Percentiles rank a stretch among this genome's conserved stretches.
These are phyloP conservation scores for Lodderomyces jiufengensis DNA, from an alignment of 1,139 yeast genomes.

Conservation along the genomic window DNA sequence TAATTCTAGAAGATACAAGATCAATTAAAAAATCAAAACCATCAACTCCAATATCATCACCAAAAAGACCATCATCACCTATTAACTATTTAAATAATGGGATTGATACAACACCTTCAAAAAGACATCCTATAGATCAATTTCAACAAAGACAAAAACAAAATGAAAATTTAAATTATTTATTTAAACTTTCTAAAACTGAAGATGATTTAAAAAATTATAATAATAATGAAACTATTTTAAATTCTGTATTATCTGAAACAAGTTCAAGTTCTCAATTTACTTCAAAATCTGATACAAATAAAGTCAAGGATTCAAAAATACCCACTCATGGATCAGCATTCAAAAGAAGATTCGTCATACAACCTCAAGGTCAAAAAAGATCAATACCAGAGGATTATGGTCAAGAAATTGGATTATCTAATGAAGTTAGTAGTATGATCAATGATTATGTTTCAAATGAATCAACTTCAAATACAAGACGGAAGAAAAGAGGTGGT, in stretches of 20 bases:
- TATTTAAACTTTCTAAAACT: conserved; percentile 64
- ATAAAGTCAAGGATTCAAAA: conserved; percentile 22
- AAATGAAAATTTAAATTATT: conserved; percentile 20
- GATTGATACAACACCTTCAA: conserved; percentile 15
- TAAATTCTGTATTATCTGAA: conserved; percentile 14
- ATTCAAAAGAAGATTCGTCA: conserved; percentile 2
- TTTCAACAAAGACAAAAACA: conserved; percentile 7
- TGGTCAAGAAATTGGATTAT: conserved; percentile 43
- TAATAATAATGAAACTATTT: conserved; percentile 18
- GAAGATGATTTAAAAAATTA: conserved; percentile 30
- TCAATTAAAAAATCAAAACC: conserved; percentile 45
- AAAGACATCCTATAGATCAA: conserved; percentile 3
- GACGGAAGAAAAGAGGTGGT: conserved; percentile 9
- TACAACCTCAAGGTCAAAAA: conserved; percentile 2
- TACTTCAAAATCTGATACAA: conserved; percentile 5
- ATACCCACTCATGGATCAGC: conserved; percentile 29
- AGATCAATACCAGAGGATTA: neutral
- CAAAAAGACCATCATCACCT: conserved; percentile 16
- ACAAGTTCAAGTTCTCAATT: conserved; percentile 11
- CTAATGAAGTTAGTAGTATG: conserved; percentile 68
- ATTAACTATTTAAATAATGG: conserved; percentile 10
- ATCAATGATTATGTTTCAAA: conserved; percentile 49
- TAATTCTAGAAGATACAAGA: conserved; percentile 43
- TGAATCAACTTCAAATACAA: neutral
- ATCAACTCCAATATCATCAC: conserved; percentile 29